Base-by-base conservation (phyloP, 306 rosid species). In the Gastrolobium villosum region DNA sequence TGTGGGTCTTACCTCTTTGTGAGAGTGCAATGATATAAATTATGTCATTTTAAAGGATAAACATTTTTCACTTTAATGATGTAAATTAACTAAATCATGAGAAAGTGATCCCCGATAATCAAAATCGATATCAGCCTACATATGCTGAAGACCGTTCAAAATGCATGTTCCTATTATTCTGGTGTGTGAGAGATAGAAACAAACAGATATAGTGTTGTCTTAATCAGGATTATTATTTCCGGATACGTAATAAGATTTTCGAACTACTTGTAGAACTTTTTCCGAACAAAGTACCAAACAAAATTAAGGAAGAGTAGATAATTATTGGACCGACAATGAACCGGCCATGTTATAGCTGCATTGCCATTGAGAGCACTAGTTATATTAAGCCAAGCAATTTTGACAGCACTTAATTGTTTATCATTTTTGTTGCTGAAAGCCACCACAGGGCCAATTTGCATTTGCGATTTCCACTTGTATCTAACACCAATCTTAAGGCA, bases 371-470 rank as follows among this genome's bases (percentile, higher is more conserved):
- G 32, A 70, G 52, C 5, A 10, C 10, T 10, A 64, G 53, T 10
- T 36, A 9, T 7, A 20, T 20, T 56, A 7, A 5, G 37, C 62
- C 34, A 54, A 31, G 37, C 72, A 30, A 11, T 9, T 6, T 9
- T 4, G 68, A 53, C 67, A 14, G 44, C 40, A 64, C 26, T n/a
- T n/a, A n/a, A n/a, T 34, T 4, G 65, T 62, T 68, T 79, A 41
- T 68, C 55, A 53, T 55, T 76, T 72, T 50, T 53, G 55, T 7
- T 7, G 13, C n/a, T n/a, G 61, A 39, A 56, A 41, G 35, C 50
- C 76, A 44, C 56, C 45, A 14, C 39, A n/a, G 30, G 70, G 70
- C 45, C 75, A 75, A 45, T 36, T 62, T 67, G 80, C 66, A 34
- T 40, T 5, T 20, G 13, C 52, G 1, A 10, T 63, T 15, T 15